Percentiles rank a stretch among this genome's conserved stretches.
These are phyloP conservation scores for Leucosporidium scottii DNA, from an alignment of 768 basidiomycete species.

Conservation along the genomic window DNA sequence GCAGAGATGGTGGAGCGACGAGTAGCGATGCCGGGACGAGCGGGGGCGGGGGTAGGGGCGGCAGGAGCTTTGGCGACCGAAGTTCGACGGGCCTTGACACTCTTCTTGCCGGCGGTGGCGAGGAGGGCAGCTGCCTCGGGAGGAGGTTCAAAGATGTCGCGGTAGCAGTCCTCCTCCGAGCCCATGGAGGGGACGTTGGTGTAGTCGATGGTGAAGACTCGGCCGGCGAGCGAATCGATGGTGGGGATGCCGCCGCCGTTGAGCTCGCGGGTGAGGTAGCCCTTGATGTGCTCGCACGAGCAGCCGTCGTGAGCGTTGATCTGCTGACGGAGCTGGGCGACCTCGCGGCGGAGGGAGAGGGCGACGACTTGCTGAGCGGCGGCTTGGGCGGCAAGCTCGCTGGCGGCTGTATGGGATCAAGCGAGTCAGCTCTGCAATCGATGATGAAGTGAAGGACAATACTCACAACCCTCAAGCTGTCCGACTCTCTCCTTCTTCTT, in stretches of 20 bases:
- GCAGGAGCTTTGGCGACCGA: no score
- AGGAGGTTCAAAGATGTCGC: no score
- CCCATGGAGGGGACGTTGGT: conserved; percentile 20
- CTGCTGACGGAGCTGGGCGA: conserved; percentile 19
- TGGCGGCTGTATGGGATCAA: conserved; percentile 8
- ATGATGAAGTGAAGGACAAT: no score
- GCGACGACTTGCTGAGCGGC: conserved; percentile 22
- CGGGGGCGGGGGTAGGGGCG: no score
- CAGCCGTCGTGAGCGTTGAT: conserved; percentile 23
- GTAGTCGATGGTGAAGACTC: conserved; percentile 29
- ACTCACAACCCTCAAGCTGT: conserved; percentile 26
- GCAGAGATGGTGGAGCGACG: no score
- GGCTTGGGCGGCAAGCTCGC: conserved; percentile 24
- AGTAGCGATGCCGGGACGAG: no score
- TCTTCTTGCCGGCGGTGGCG: no score
- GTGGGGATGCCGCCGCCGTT: conserved; percentile 25
- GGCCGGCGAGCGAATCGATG: conserved; percentile 29
- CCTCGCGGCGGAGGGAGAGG: conserved; percentile 22
- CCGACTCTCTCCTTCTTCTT: conserved; percentile 36
- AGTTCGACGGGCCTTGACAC: no score
- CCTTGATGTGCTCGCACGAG: conserved; percentile 25
- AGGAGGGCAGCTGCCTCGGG: no score
- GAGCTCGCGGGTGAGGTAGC: conserved; percentile 27
- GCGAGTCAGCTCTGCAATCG: neutral
- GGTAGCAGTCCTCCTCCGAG: conserved; percentile 25